These are phyloP conservation scores for Kazachstania taianensis DNA, from an alignment of 805 yeast species.

Conservation along the genomic window DNA sequence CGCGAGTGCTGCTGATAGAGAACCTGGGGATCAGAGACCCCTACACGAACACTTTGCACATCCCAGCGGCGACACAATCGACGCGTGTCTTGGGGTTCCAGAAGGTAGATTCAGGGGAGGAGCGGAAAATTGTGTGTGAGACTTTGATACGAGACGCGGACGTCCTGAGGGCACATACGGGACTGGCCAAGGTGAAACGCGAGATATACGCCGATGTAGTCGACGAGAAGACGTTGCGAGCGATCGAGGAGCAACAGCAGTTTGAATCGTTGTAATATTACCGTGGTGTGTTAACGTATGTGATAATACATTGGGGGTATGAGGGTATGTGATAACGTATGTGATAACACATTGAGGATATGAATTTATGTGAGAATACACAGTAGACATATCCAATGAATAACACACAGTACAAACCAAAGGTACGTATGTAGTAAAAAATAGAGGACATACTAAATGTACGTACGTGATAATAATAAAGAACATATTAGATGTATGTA, in stretches of 20 bases:
- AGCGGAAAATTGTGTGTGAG: slow-evolving; percentile 35
- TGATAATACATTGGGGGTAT: no score
- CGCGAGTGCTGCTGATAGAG: slow-evolving; percentile 34
- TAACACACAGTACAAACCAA: no score
- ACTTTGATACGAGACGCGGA: slow-evolving; percentile 39
- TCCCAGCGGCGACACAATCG: slow-evolving; percentile 72
- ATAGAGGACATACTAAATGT: no score
- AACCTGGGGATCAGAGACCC: slow-evolving; percentile 60
- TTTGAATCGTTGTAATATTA: slow-evolving; percentile 32
- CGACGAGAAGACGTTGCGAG: slow-evolving; percentile 46
- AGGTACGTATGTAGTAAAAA: no score
- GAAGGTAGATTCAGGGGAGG: slow-evolving; percentile 14
- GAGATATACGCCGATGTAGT: slow-evolving; percentile 50
- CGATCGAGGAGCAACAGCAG: slow-evolving; percentile 52
- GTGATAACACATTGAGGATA: neutral
- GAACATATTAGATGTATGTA: neutral
- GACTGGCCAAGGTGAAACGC: slow-evolving; percentile 48
- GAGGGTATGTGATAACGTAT: no score
- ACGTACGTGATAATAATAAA: neutral
- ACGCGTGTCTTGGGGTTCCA: slow-evolving; percentile 27
- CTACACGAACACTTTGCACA: slow-evolving; percentile 73
- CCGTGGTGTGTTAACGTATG: no score
- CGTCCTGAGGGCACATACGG: slow-evolving; percentile 44
- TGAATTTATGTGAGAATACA: no score
- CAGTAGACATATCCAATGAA: no score